Conservation (phyloP, 192 early-diverging fungal species). For the Coemansia sp. region DNA sequence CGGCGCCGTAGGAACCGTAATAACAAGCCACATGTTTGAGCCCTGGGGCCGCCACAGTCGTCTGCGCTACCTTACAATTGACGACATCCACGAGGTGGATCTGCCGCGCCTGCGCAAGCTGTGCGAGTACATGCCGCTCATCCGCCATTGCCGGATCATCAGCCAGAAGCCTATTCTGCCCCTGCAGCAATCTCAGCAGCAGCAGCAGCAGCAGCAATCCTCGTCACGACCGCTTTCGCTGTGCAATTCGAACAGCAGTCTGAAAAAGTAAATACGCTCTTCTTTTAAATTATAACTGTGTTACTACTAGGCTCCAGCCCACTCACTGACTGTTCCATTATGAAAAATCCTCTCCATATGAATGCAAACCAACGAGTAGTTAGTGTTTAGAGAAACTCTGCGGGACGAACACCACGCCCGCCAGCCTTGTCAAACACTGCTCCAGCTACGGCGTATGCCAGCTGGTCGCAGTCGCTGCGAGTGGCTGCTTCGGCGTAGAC, state of each 20-base stretch:
- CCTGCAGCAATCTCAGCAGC: not conserved
- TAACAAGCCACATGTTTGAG: constrained; percentile 54
- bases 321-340: no score
- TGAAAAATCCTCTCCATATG: not conserved
- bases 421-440: constrained; percentile 93
- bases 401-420: constrained; percentile 85
- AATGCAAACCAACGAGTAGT: not conserved
- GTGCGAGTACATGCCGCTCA: constrained; percentile 56
- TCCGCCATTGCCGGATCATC: constrained; percentile 48
- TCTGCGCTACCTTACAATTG: constrained; percentile 43
- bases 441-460: constrained; percentile 86
- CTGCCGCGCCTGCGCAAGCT: constrained; percentile 45
- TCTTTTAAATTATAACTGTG: constrained; percentile 4
- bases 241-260: constrained; percentile 11
- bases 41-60: constrained; percentile 56
- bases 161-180: constrained; percentile 19
- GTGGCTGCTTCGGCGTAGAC: constrained; percentile 99
- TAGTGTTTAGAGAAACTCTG: constrained; percentile 42
- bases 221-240: not conserved
- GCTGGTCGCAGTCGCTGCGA: constrained; percentile 82
- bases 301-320: not conserved
- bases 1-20: constrained; percentile 39
- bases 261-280: constrained; percentile 2
- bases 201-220: not conserved
- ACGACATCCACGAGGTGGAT: constrained; percentile 53